A percentile compares a stretch with the other conserved stretches of the same genome.
These are phyloP conservation scores for Globisporangium perplexum DNA, from an alignment of 352 stramenopile genomes.

Conservation along the genomic window DNA sequence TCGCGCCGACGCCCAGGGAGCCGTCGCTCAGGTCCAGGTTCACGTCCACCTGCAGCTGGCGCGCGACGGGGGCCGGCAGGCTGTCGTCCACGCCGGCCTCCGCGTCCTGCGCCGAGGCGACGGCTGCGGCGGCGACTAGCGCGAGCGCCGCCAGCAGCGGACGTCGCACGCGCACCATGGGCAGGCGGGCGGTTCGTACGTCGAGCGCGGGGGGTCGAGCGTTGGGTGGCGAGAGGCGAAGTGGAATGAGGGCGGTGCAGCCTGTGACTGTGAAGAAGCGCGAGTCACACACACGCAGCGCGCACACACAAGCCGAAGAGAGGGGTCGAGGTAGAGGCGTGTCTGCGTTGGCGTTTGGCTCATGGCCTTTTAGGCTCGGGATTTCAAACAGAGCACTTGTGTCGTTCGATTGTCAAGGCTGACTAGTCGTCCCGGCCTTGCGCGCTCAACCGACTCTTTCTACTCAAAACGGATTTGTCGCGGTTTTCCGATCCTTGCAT, in stretches of 20 bases:
- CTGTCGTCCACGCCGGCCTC: constrained; percentile 5
- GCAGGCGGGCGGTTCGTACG: too few species aligned
- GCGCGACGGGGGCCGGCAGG: neutral
- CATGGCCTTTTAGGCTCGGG: neutral
- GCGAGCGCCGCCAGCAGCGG: neutral
- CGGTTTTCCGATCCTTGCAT: too few species aligned
- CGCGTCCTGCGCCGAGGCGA: constrained; percentile 9
- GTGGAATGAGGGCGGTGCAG: too few species aligned
- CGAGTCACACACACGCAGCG: too few species aligned
- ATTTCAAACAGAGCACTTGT: neutral
- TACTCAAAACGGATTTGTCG: too few species aligned
- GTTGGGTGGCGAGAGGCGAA: too few species aligned
- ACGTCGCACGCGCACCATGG: neutral
- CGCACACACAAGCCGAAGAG: too few species aligned
- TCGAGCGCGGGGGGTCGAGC: too few species aligned
- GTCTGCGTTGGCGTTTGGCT: too few species aligned
- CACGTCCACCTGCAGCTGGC: constrained; percentile 4
- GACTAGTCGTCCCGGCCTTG: neutral
- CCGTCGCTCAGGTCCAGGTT: neutral
- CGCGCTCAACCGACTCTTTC: neutral
- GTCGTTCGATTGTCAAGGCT: neutral
- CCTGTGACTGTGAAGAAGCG: too few species aligned
- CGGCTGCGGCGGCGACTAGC: constrained; percentile 4
- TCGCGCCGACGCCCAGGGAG: neutral
- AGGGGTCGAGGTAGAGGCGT: too few species aligned